A percentile compares a stretch with the other conserved stretches of the same genome.
These are phyloP conservation scores for Oropetium thomaeum DNA, from an alignment of 176 grass and related monocot species.

Conservation along the genomic window DNA sequence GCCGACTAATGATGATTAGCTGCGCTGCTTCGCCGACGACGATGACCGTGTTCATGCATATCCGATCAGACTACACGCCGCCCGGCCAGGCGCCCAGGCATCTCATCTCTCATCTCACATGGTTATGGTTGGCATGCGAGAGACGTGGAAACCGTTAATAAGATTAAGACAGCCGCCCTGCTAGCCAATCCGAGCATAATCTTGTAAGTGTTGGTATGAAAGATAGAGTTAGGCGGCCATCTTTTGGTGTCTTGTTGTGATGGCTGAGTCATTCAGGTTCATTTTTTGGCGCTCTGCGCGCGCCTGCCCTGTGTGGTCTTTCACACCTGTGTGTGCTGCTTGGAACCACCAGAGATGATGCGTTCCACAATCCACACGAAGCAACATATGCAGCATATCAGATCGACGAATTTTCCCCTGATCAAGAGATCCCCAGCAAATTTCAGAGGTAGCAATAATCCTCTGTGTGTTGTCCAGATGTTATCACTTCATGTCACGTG, in stretches of 20 bases:
- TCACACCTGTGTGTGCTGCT: not conserved
- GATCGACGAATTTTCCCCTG: not conserved
- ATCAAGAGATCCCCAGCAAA: not conserved
- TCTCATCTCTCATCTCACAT: not conserved
- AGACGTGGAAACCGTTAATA: slow-evolving; percentile 44
- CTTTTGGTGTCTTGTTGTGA: slow-evolving; percentile 45
- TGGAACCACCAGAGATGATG: too few species aligned
- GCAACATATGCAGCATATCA: not conserved
- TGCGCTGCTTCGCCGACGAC: not conserved
- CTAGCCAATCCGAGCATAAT: not conserved
- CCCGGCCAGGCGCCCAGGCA: not conserved
- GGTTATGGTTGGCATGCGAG: slow-evolving; percentile 36
- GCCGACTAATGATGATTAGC: not conserved
- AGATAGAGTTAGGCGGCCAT: slow-evolving; percentile 48
- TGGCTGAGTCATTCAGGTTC: not conserved
- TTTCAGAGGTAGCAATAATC: not conserved
- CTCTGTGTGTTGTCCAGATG: not conserved
- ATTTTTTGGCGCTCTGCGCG: not conserved
- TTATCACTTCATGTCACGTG: not conserved
- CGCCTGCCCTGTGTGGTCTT: not conserved
- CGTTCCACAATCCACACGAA: too few species aligned
- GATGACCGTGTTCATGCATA: slow-evolving; percentile 27
- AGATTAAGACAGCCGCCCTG: slow-evolving; percentile 7
- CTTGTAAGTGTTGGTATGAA: not conserved
- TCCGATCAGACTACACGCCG: not conserved